Conservation (phyloP, 2,329 filamentous ascomycete genomes). For the Exutisphaerella laricina region DNA sequence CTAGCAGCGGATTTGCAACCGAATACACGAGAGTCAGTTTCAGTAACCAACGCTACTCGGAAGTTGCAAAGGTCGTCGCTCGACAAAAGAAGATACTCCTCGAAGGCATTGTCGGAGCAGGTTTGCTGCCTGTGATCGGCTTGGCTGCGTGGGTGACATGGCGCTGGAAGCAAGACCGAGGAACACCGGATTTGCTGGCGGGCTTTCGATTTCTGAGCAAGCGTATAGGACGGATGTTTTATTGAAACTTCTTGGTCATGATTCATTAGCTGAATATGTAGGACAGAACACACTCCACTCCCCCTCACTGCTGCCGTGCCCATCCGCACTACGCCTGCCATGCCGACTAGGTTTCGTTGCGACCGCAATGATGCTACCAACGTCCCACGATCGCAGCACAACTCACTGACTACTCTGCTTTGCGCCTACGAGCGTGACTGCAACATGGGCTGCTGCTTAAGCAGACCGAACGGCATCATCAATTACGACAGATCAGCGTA, state of each 20-base stretch:
- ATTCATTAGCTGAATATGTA: not conserved
- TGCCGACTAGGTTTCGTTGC: no score
- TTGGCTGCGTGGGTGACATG: slow-evolving; percentile 27
- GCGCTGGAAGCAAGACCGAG: slow-evolving; percentile 22
- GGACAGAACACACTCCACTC: not conserved
- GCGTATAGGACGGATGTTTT: slow-evolving; percentile 12
- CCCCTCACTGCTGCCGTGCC: not conserved
- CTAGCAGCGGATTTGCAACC: slow-evolving; percentile 78
- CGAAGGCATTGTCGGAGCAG: slow-evolving; percentile 45
- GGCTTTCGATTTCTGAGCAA: slow-evolving; percentile 13
- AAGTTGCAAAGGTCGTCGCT: slow-evolving; percentile 66
- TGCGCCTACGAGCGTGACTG: not conserved
- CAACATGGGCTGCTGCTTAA: slow-evolving; percentile 3
- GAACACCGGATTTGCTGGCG: slow-evolving; percentile 11
- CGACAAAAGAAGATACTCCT: slow-evolving; percentile 54
- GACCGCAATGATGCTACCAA: no score
- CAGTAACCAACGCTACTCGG: slow-evolving; percentile 83
- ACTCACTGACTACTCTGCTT: not conserved
- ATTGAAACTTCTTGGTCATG: slow-evolving; percentile 3
- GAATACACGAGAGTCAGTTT: slow-evolving; percentile 93
- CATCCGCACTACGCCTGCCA: not conserved
- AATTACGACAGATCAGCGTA: not conserved
- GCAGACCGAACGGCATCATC: not conserved
- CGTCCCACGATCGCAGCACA: no score
- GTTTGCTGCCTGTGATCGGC: slow-evolving; percentile 26